Evolutionary conservation across 495 filamentous ascomycete genomes (phyloP).

Genomic region (Aspergillus baeticus): DNA sequence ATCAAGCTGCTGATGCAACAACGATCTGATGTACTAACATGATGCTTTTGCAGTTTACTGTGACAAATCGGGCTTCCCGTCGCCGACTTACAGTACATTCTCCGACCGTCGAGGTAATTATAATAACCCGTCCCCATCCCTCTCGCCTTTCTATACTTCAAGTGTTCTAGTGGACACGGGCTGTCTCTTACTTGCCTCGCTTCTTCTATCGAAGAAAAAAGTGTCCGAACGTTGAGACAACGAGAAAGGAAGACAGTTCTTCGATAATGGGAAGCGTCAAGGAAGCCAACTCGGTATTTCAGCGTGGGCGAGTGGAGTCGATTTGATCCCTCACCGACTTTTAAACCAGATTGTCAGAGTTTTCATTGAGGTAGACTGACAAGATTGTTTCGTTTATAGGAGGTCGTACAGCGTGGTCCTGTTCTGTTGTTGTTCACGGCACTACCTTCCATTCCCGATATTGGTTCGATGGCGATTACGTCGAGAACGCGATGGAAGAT

Average conservation of each 20-base stretch:
- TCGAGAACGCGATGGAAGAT: constrained; percentile 88
- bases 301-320: constrained; percentile 31
- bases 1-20: neutral
- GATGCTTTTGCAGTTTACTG: constrained; percentile 55
- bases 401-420: constrained; percentile 89
- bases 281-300: constrained; percentile 17
- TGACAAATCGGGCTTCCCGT: constrained; percentile 47
- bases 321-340: constrained; percentile 39
- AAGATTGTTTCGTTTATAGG: constrained; percentile 46
- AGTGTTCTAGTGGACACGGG: neutral
- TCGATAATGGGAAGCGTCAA: neutral
- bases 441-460: constrained; percentile 64
- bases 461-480: constrained; percentile 87
- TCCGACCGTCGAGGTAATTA: constrained; percentile 74
- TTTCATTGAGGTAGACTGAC: constrained; percentile 15
- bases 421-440: constrained; percentile 61
- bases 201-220: neutral
- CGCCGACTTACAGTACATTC: constrained; percentile 67
- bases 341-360: constrained; percentile 18
- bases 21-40: constrained; percentile 17
- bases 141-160: constrained; percentile 2
- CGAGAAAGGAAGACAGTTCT: neutral
- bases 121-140: neutral
- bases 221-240: neutral
- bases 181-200: neutral